phyloP scores from a whole-genome alignment of 208 protist genomes.

The Trypanosoma rangeli region DNA sequence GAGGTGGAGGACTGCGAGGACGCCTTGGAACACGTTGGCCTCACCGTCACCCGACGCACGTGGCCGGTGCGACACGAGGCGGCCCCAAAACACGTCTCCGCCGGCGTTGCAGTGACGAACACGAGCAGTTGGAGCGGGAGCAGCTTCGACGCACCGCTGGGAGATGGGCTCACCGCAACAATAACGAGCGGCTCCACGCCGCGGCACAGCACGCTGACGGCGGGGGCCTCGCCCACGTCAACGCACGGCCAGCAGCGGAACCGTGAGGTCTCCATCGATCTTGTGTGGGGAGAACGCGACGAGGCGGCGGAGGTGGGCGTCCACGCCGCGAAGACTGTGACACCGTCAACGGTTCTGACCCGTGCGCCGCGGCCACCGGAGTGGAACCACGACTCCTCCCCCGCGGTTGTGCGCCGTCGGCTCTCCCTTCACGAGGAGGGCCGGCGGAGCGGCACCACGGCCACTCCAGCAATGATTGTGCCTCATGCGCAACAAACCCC shows the following conservation, averaged over 20 bases:
- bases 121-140: not conserved
- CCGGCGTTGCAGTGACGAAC: too few species aligned
- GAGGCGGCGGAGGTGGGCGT: not conserved
- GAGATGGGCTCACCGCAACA: not conserved
- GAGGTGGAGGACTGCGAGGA: conserved; percentile 5
- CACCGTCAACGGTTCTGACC: conserved; percentile 19
- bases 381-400: not conserved
- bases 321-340: not conserved
- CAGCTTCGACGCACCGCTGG: not conserved
- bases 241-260: not conserved
- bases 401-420: conserved; percentile 12
- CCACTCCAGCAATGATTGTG: not conserved
- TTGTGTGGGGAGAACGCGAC: conserved; percentile 20
- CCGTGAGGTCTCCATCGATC: conserved; percentile 13
- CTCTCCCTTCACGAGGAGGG: conserved; percentile 21
- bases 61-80: conserved; percentile 1
- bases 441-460: conserved; percentile 3
- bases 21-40: conserved; percentile 12
- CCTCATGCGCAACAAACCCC: not conserved
- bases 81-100: not conserved
- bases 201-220: not conserved
- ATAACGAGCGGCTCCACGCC: conserved; percentile 8
- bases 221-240: conserved; percentile 3
- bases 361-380: not conserved
- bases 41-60: conserved; percentile 21